Evolutionary conservation across 169 alveolate genomes (phyloP).

Genomic region (Amoebophrya sp.): DNA sequence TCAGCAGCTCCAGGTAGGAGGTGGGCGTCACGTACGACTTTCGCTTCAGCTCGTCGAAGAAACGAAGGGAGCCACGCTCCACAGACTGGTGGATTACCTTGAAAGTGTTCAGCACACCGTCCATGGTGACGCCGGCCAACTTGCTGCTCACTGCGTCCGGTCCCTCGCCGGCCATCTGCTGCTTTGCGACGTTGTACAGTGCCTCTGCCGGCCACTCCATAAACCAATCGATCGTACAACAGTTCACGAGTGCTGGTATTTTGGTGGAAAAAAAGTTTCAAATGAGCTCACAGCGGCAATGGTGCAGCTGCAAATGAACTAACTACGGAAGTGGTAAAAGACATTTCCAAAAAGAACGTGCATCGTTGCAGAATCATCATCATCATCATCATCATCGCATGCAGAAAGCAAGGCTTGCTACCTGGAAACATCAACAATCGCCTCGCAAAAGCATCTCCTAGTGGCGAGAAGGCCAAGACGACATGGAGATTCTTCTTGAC

Average conservation of each 20-base stretch:
- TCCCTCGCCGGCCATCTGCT: slow-evolving; percentile 68
- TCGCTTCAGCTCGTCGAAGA: slow-evolving; percentile 59
- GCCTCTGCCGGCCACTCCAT: slow-evolving; percentile 92
- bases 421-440: slow-evolving; percentile 86
- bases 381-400: too few relatives aligned
- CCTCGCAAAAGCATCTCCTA: slow-evolving; percentile 77
- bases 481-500: slow-evolving; percentile 82
- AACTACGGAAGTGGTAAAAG: too few relatives aligned
- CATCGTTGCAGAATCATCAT: neutral
- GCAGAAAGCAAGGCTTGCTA: too few relatives aligned
- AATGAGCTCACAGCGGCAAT: too few relatives aligned
- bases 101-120: slow-evolving; percentile 67
- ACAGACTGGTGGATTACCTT: slow-evolving; percentile 81
- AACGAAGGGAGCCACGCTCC: slow-evolving; percentile 65
- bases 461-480: slow-evolving; percentile 83
- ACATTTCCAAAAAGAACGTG: too few relatives aligned
- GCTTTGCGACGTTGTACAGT: slow-evolving; percentile 77
- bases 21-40: slow-evolving; percentile 79
- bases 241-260: slow-evolving; percentile 70
- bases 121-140: slow-evolving; percentile 64
- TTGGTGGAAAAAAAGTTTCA: slow-evolving; percentile 33
- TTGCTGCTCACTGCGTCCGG: slow-evolving; percentile 49
- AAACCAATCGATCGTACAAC: slow-evolving; percentile 90
- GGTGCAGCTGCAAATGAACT: too few relatives aligned
- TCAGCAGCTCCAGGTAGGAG: slow-evolving; percentile 74